These are phyloP conservation scores for Metschnikowia arizonensis DNA, from an alignment of 805 yeast genomes.

Conservation along the genomic window DNA sequence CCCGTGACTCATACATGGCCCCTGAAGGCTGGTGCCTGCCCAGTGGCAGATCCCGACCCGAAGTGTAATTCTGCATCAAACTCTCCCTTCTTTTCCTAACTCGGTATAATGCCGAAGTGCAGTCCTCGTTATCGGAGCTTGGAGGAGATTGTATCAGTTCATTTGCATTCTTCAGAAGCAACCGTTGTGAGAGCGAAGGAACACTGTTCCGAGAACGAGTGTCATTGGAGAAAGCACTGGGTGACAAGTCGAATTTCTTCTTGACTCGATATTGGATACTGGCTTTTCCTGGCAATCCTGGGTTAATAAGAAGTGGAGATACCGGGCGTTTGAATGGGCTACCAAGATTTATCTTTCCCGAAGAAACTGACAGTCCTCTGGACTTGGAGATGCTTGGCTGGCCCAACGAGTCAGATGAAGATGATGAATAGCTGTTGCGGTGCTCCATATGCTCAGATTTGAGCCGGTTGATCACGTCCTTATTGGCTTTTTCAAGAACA, in stretches of 20 bases:
- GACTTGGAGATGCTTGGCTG: constrained; percentile 24
- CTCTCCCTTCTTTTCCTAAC: constrained; percentile 54
- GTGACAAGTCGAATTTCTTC: constrained; percentile 8
- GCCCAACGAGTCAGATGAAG: constrained; percentile 45
- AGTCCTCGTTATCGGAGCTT: constrained; percentile 65
- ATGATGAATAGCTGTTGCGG: constrained; percentile 44
- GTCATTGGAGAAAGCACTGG: constrained; percentile 5
- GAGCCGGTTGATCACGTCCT: constrained; percentile 83
- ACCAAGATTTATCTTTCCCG: constrained; percentile 21
- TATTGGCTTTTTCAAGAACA: constrained; percentile 88
- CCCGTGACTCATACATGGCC: constrained; percentile 1
- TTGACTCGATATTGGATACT: constrained; percentile 5
- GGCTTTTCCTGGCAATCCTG: constrained; percentile 28
- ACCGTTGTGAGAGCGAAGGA: constrained; percentile 26
- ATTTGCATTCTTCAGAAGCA: constrained; percentile 18
- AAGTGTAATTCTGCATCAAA: constrained; percentile 29
- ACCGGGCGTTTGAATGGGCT: constrained; percentile 45
- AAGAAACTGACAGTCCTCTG: constrained; percentile 31
- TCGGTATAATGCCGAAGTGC: constrained; percentile 47
- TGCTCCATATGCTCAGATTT: constrained; percentile 77
- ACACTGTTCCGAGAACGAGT: constrained; percentile 13
- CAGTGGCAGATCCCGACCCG: constrained; percentile 14
- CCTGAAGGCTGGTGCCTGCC: constrained; percentile 9
- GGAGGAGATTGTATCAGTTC: constrained; percentile 43
- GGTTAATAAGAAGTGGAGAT: constrained; percentile 35